Conservation (phyloP, 2,329 filamentous ascomycete genomes). For the Arachnopeziza araneosa region DNA sequence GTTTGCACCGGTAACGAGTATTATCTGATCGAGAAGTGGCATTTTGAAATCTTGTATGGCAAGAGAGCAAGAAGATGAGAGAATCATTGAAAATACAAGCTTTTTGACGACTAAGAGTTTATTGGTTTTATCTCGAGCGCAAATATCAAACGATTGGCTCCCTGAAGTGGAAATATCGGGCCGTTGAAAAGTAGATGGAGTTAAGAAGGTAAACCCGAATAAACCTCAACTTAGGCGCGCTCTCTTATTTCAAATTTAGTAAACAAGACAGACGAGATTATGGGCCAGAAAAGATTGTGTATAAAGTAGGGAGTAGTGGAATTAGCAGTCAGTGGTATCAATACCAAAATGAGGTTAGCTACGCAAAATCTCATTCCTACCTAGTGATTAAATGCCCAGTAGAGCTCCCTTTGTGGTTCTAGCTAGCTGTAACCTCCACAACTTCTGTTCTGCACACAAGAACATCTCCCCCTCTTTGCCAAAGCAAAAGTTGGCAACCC, state of each 20-base stretch:
- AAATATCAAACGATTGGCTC: not conserved
- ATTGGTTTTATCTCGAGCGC: not conserved
- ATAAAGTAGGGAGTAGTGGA: not conserved
- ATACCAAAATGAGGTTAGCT: not conserved
- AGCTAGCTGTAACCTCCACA: conserved; percentile 39
- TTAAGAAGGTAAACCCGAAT: not conserved
- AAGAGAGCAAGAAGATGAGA: not conserved
- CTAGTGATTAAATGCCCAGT: conserved; percentile 31
- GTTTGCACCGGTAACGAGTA: conserved; percentile 18
- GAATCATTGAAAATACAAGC: no score
- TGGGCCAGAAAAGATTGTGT: not conserved
- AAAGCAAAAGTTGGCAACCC: conserved; percentile 44
- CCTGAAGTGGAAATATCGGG: not conserved
- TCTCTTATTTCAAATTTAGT: not conserved
- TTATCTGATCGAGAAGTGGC: conserved; percentile 1
- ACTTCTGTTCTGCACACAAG: conserved; percentile 40
- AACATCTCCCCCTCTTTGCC: conserved; percentile 39
- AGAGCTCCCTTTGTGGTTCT: conserved; percentile 27
- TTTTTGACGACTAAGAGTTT: no score
- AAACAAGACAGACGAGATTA: not conserved
- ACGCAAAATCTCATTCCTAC: not conserved
- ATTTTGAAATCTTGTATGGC: not conserved
- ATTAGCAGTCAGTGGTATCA: not conserved
- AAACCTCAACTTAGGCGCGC: not conserved
- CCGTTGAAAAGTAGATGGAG: not conserved